A percentile compares a stretch with the other conserved stretches of the same genome.
These are phyloP conservation scores for Lactarius hatsudake DNA, from an alignment of 768 basidiomycete species.

Conservation along the genomic window DNA sequence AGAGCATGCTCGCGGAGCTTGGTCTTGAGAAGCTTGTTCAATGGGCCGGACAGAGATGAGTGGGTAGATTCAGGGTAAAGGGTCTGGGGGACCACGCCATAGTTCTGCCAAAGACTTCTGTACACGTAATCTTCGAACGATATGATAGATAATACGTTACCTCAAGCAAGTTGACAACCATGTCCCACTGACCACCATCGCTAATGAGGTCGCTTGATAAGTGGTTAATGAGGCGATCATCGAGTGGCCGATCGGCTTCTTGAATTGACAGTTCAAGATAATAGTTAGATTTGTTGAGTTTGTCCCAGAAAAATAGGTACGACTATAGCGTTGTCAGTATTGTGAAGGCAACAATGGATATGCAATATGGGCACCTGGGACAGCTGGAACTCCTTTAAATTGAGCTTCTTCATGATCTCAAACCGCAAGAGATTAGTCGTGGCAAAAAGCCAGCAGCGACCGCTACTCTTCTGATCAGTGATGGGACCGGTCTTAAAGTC, in stretches of 20 bases:
- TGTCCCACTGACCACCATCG: slow-evolving; percentile 96
- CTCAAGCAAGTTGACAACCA: slow-evolving; percentile 69
- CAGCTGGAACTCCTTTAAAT: slow-evolving; percentile 85
- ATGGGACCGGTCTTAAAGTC: slow-evolving; percentile 81
- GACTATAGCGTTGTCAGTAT: slow-evolving; percentile 42
- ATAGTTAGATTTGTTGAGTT: slow-evolving; percentile 91
- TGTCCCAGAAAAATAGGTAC: slow-evolving; percentile 96
- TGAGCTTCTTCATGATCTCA: slow-evolving; percentile 80
- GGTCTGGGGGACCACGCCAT: slow-evolving; percentile 83
- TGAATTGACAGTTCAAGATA: slow-evolving; percentile 88
- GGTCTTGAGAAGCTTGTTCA: slow-evolving; percentile 80
- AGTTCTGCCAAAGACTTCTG: slow-evolving; percentile 44
- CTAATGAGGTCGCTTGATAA: slow-evolving; percentile 75
- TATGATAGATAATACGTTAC: slow-evolving; percentile 33
- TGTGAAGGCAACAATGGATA: neutral
- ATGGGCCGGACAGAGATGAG: slow-evolving; percentile 66
- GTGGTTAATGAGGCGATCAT: slow-evolving; percentile 78
- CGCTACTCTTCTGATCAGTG: slow-evolving; percentile 84
- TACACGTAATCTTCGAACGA: neutral
- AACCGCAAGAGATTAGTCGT: slow-evolving; percentile 85
- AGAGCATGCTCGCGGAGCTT: slow-evolving; percentile 92
- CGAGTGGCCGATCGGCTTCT: slow-evolving; percentile 72
- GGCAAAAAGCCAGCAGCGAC: slow-evolving; percentile 95
- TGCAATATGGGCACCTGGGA: slow-evolving; percentile 58
- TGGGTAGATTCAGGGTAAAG: slow-evolving; percentile 83